These are phyloP conservation scores for Claviceps maximensis DNA, from an alignment of 2,329 filamentous ascomycete genomes.

Conservation along the genomic window DNA sequence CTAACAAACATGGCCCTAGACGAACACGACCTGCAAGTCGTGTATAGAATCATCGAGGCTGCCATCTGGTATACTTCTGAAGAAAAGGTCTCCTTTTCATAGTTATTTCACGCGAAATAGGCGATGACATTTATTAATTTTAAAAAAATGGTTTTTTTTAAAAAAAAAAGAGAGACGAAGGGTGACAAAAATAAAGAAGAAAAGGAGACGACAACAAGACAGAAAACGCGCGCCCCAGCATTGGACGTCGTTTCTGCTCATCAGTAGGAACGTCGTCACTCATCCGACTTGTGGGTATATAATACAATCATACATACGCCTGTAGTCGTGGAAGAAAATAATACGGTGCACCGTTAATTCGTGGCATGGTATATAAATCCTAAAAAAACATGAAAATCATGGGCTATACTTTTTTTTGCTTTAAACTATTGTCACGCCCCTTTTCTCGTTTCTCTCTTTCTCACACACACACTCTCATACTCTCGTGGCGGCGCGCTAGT, in stretches of 20 bases:
- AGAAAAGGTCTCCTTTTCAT: conserved; percentile 27
- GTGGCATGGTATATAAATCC: not conserved
- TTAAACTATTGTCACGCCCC: too few species aligned
- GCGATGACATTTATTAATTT: too few species aligned
- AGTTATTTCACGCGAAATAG: too few species aligned
- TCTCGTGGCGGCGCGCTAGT: too few species aligned
- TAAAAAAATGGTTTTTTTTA: too few species aligned
- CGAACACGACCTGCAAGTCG: conserved; percentile 51
- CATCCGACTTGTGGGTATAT: not conserved
- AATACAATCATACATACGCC: not conserved
- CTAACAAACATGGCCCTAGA: conserved; percentile 21
- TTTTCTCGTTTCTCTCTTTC: not conserved
- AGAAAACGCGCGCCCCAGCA: too few species aligned
- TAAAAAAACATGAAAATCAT: not conserved
- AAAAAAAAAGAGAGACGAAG: too few species aligned
- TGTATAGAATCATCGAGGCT: conserved; percentile 59
- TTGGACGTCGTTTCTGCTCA: too few species aligned
- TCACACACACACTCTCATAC: not conserved
- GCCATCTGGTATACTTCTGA: conserved; percentile 53
- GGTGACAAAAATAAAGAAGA: too few species aligned
- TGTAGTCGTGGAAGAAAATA: not conserved
- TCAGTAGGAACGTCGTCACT: too few species aligned
- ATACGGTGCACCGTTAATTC: not conserved
- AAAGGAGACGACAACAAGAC: too few species aligned
- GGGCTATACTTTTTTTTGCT: not conserved